These are phyloP conservation scores for Gloeopeniophorella convolvens DNA, from an alignment of 768 basidiomycete species.

Conservation along the genomic window DNA sequence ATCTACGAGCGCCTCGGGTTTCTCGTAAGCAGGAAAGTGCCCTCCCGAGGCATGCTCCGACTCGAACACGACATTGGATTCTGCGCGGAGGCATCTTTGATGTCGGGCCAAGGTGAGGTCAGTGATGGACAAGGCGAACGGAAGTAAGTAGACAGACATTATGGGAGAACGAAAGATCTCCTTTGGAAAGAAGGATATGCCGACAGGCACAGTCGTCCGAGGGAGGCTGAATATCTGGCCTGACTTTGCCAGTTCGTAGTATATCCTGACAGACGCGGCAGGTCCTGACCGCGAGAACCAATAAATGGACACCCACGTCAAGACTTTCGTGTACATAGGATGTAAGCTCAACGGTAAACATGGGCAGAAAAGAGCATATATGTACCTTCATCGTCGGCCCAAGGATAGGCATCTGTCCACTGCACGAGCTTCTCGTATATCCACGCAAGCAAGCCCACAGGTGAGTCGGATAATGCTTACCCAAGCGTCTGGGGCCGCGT, in stretches of 20 bases:
- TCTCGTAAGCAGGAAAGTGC: too few species aligned
- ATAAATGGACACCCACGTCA: conserved; percentile 31
- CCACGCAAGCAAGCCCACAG: conserved; percentile 34
- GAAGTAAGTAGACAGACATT: not conserved
- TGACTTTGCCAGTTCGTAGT: conserved; percentile 24
- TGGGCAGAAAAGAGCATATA: not conserved
- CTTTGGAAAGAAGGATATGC: conserved; percentile 27
- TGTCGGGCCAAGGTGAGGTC: conserved; percentile 25
- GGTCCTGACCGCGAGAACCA: conserved; percentile 30
- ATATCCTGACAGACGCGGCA: conserved; percentile 26
- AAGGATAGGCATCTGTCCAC: conserved; percentile 39
- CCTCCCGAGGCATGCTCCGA: too few species aligned
- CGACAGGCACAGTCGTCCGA: conserved; percentile 22
- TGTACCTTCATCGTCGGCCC: conserved; percentile 47
- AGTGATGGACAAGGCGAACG: not conserved
- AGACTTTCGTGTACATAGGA: conserved; percentile 24
- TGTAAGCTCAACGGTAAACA: not conserved
- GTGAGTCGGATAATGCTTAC: conserved; percentile 47
- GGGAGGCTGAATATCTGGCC: not conserved
- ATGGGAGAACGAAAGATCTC: conserved; percentile 17
- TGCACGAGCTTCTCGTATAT: conserved; percentile 25
- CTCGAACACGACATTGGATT: too few species aligned
- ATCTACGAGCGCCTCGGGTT: conserved; percentile 21
- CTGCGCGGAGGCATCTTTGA: too few species aligned
- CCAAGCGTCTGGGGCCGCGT: too few species aligned